These are phyloP conservation scores for Amauroascus niger DNA, from an alignment of 2,329 filamentous ascomycete genomes.

Conservation along the genomic window DNA sequence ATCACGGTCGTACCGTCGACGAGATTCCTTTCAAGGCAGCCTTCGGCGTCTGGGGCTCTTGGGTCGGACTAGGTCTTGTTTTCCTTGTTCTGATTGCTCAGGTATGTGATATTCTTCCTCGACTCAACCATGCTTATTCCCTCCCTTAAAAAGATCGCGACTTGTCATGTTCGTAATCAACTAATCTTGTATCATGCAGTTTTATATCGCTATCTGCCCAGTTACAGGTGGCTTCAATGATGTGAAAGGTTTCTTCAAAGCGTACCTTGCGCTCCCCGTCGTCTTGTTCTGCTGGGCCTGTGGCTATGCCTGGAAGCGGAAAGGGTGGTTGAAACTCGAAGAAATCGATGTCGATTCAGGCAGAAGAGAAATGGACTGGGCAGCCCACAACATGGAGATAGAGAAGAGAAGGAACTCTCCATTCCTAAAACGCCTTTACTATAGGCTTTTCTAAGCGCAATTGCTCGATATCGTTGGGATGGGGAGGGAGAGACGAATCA, in stretches of 20 bases:
- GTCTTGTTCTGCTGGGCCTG: slow-evolving; percentile 41
- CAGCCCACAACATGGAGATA: slow-evolving; percentile 44
- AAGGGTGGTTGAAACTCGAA: slow-evolving; percentile 47
- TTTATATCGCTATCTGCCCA: slow-evolving; percentile 25
- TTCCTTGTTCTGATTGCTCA: slow-evolving; percentile 45
- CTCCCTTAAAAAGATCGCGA: background rate
- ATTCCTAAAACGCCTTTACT: slow-evolving; percentile 14
- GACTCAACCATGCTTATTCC: background rate
- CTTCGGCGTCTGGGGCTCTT: slow-evolving; percentile 52
- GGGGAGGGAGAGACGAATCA: background rate
- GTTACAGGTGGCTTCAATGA: slow-evolving; percentile 16
- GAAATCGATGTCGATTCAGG: slow-evolving; percentile 60
- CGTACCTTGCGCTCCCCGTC: slow-evolving; percentile 25
- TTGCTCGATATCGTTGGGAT: no score
- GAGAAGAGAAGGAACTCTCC: slow-evolving; percentile 13
- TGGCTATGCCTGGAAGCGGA: slow-evolving; percentile 56
- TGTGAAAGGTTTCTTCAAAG: slow-evolving; percentile 25
- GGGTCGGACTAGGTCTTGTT: slow-evolving; percentile 49
- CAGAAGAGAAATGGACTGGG: slow-evolving; percentile 56
- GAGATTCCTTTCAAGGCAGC: slow-evolving; percentile 53
- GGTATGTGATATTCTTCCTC: slow-evolving; percentile 12
- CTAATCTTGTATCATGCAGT: slow-evolving; percentile 12
- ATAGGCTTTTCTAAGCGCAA: slow-evolving; percentile 13
- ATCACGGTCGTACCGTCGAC: slow-evolving; percentile 49
- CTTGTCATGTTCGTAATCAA: background rate